phyloP scores from a whole-genome alignment of 805 yeast genomes.

The Starmera pachycereana region DNA sequence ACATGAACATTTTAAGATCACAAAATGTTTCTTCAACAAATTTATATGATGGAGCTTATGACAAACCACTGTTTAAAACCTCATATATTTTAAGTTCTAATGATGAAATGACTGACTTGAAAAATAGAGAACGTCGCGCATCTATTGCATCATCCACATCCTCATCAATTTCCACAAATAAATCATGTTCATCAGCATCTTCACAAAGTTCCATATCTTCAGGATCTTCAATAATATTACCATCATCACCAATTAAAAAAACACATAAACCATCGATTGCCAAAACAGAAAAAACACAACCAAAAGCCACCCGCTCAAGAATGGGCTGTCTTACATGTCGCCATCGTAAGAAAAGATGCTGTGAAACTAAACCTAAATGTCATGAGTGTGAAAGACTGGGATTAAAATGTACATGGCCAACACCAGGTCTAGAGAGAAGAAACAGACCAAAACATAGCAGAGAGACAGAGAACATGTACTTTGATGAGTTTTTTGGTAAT shows the following conservation, averaged over 20 bases:
- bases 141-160: background rate
- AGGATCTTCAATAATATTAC: background rate
- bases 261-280: constrained; percentile 1
- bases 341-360: constrained; percentile 67
- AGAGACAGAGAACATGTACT: constrained; percentile 40
- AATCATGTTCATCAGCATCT: background rate
- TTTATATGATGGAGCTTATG: too few species aligned
- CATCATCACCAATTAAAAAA: background rate
- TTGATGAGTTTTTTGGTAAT: constrained; percentile 44
- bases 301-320: constrained; percentile 35
- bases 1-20: background rate
- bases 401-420: constrained; percentile 64
- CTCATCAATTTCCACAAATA: background rate
- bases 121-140: too few species aligned
- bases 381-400: constrained; percentile 56
- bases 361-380: constrained; percentile 60
- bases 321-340: constrained; percentile 76
- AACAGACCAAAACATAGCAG: constrained; percentile 42
- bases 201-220: background rate
- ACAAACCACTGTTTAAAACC: too few species aligned
- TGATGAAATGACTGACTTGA: too few species aligned
- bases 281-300: constrained; percentile 3
- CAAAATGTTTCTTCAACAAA: too few species aligned
- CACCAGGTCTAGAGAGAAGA: constrained; percentile 39
- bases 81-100: too few species aligned